These are phyloP conservation scores for Apodospora peruviana DNA, from an alignment of 495 filamentous ascomycete genomes.

Conservation along the genomic window DNA sequence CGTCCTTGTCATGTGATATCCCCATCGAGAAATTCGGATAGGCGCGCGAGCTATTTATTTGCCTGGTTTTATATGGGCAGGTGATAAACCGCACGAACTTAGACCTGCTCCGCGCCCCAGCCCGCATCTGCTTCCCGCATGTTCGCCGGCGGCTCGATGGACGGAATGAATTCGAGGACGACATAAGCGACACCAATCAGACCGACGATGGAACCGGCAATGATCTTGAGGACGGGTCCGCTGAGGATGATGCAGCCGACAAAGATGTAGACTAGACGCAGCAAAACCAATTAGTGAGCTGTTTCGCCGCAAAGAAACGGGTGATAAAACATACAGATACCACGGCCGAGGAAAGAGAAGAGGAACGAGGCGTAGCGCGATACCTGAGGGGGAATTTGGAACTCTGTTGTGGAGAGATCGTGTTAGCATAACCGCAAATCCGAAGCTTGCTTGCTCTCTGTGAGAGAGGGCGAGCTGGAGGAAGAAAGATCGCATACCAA, in stretches of 20 bases:
- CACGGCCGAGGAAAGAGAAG: constrained; percentile 93
- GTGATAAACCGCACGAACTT: no score
- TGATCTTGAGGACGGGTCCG: constrained; percentile 46
- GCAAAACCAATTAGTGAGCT: no score
- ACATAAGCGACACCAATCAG: constrained; percentile 73
- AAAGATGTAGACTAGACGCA: constrained; percentile 83
- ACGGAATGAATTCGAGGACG: constrained; percentile 87
- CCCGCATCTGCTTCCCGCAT: constrained; percentile 88
- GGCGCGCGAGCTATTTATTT: no score
- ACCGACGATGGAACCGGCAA: constrained; percentile 68
- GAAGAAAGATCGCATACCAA: constrained; percentile 27
- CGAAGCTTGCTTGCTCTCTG: background rate
- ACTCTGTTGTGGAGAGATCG: constrained; percentile 49
- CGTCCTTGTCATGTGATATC: no score
- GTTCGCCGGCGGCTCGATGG: constrained; percentile 94
- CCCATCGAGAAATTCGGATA: no score
- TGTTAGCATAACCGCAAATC: constrained; percentile 8
- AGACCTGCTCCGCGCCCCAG: constrained; percentile 90
- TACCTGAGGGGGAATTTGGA: constrained; percentile 90
- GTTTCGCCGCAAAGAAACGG: no score
- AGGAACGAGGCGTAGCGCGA: constrained; percentile 94
- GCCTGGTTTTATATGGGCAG: no score
- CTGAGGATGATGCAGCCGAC: constrained; percentile 72
- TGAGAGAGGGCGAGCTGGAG: background rate
- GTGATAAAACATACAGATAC: constrained; percentile 73